Base-by-base conservation (phyloP, 768 basidiomycete genomes). In the Boletus barrowsii region DNA sequence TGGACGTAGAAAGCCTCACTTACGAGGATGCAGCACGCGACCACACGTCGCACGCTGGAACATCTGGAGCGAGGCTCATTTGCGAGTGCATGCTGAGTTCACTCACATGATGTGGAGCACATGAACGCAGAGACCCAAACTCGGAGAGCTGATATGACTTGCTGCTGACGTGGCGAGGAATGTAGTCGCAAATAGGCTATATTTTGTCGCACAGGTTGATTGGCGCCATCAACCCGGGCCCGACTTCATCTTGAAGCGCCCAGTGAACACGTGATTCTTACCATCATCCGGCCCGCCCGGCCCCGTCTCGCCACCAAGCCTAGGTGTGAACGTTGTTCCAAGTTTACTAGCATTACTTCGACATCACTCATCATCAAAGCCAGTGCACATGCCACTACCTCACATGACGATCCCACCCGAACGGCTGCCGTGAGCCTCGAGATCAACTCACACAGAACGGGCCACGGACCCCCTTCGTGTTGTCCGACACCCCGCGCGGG, bases 271-370 rank as follows among this genome's bases (percentile, higher is more conserved):
- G 29, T 29, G 29, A 29, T 29, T 29, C 29, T 29, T 29, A 29
- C 18, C 17, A 48, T 48, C 10, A 3, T n/a, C 11, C 9, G 22
- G 17, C 17, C 22, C 22, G 22, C 22, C 22, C 22, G 22, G 22
- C 22, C 22, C 22, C 22, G 22, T 22, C 22, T 22, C 3, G 22
- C 22, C 22, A 22, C 22, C 22, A 22, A 22, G 22, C 22, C 22
- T 22, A 22, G 22, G 22, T 58, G 56, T 13, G 57, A 53, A 24
- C 14, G 11, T 26, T 35, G 47, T 52, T 44, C 36, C 52, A 49
- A 42, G 46, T 50, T 42, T 46, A 44, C 36, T 33, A 37, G 33
- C 33, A 33, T 32, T 32, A 32, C 11, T 11, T 32, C 3, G 9
- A 32, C 32, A 8, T 13, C 3, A 11, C 11, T 33, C 11, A 14